A percentile compares a stretch with the other conserved stretches of the same genome.
phyloP scores from a whole-genome alignment of 176 grass and related monocot genomes.

The Oryza rufipogon region DNA sequence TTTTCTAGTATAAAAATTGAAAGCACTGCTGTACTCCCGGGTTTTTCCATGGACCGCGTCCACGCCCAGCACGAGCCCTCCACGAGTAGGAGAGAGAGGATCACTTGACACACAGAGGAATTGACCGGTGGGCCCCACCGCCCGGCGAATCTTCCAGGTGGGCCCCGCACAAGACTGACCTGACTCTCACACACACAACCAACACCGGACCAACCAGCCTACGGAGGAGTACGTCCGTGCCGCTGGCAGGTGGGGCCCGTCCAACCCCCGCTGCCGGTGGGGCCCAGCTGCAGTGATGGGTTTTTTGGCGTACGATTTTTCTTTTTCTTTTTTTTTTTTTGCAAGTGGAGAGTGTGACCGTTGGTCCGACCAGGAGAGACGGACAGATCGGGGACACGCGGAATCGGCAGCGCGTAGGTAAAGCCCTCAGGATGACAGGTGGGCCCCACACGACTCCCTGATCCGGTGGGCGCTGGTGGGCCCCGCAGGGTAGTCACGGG shows the following conservation, averaged over 20 bases:
- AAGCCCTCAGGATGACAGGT: background rate
- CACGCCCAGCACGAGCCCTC: background rate
- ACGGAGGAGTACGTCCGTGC: no score
- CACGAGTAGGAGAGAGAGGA: background rate
- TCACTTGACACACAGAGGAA: background rate
- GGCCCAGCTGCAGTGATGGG: background rate
- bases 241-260: background rate
- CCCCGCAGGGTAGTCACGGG: background rate
- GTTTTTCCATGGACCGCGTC: background rate
- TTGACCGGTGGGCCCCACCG: conserved; percentile 35
- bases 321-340: background rate
- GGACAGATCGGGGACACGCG: background rate
- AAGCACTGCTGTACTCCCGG: background rate
- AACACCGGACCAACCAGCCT: background rate
- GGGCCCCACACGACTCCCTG: background rate
- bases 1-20: background rate
- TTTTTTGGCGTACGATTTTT: background rate
- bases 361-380: background rate
- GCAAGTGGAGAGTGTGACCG: background rate
- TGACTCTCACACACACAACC: background rate
- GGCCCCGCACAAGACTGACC: background rate
- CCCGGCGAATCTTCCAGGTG: conserved; percentile 35
- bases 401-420: background rate
- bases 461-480: background rate
- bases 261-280: background rate